Conservation (phyloP, 176 grass and related monocot species). For the Ensete glaucum region DNA sequence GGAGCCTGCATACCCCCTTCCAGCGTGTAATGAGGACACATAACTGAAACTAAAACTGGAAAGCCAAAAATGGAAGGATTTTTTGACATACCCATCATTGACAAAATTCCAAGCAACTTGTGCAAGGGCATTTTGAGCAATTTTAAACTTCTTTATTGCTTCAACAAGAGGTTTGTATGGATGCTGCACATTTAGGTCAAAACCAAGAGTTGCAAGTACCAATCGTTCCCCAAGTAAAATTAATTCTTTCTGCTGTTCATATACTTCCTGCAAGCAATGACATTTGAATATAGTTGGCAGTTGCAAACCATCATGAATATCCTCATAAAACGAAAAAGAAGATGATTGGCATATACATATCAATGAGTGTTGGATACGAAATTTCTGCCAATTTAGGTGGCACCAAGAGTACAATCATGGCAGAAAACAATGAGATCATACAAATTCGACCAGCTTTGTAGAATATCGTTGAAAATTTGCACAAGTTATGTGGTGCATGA, state of each 20-base stretch:
- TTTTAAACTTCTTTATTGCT: conserved; percentile 53
- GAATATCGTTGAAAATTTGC: too few species aligned
- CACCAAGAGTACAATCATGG: too few species aligned
- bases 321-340: background rate
- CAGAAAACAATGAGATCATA: too few species aligned
- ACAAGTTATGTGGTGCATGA: too few species aligned
- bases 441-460: too few species aligned
- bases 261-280: conserved; percentile 40
- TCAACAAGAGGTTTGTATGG: conserved; percentile 63
- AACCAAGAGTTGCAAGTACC: conserved; percentile 60
- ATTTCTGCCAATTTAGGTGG: too few species aligned
- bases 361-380: background rate
- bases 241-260: conserved; percentile 54
- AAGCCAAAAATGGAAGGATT: background rate
- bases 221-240: conserved; percentile 56
- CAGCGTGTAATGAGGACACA: conserved; percentile 3
- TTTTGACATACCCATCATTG: conserved; percentile 53
- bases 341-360: background rate
- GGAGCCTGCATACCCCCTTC: conserved; percentile 43
- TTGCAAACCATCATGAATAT: background rate
- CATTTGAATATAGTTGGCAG: background rate
- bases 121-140: conserved; percentile 47
- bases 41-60: background rate
- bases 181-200: conserved; percentile 72
- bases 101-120: conserved; percentile 87